Base-by-base conservation (phyloP, 495 filamentous ascomycete genomes). In the Penicillium daleae region DNA sequence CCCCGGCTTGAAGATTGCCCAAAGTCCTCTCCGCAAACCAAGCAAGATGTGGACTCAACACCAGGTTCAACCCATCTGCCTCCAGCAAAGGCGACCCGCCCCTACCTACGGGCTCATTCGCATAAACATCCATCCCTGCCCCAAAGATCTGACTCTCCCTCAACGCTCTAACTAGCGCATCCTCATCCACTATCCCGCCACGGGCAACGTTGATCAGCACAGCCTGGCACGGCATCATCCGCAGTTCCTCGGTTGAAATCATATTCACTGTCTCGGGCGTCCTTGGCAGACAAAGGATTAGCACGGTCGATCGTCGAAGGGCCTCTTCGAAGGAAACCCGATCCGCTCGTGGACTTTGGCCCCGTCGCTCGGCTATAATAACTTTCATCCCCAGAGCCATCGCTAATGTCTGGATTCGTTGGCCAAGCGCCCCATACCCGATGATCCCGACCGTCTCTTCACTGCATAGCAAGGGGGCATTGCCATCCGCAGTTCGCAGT, bases 181-280 rank as follows among this genome's bases (percentile, higher is more conserved):
- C 44, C 63, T 89, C 85, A 56, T 87, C 77, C 6, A 88, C 81
- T 57, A 87, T 82, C 0, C 85, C 85, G 3, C 85, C 85, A 3
- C 85, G 74, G 6, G 82, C 78, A 42, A 86, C 79, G 66, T 89
- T 87, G 52, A 87, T 69, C 12, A 89, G 22, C 17, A 88, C 57
- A 4, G 80, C 74, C 37, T 82, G 72, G 0, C 70, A 62, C 13
- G 68, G 72, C 82, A 89, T 86, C 13, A 70, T 48, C n/a, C 60
- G 31, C 13, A 89, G 71, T 68, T 88, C 85, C 0, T 72, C 59
- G 0, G 65, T 66, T 1, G 74, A 75, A 42, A 89, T 75, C 52
- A 85, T 64, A 48, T 80, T 75, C 22, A 75, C 29, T 6, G 82
- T 85, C 49, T 78, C 74, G 3, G 24, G 24, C 12, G 46, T 50